Evolutionary conservation across 163 green algal species (phyloP).

Genomic region (Dunaliella salina): DNA sequence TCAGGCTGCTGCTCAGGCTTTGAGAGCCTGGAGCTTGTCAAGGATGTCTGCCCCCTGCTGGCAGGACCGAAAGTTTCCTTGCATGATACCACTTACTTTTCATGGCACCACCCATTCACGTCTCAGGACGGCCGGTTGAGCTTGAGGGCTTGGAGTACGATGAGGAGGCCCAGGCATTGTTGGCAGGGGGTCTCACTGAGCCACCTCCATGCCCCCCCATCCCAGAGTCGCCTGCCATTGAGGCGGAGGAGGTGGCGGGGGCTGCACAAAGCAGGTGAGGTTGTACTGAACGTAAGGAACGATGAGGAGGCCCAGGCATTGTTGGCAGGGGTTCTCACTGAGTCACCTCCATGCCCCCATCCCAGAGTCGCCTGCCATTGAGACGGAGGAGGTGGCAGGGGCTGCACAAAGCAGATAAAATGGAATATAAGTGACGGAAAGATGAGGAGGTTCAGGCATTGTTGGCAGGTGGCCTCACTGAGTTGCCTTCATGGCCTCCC

Average conservation of each 20-base stretch:
- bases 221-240: background rate
- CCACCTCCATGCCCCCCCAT: background rate
- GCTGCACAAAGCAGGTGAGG: background rate
- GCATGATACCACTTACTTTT: no score
- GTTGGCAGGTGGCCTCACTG: background rate
- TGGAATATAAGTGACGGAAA: background rate
- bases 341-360: background rate
- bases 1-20: no score
- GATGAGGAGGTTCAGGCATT: constrained; percentile 31
- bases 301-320: constrained; percentile 31
- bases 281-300: background rate
- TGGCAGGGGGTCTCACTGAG: background rate
- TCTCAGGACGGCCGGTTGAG: constrained; percentile 11
- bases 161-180: constrained; percentile 26
- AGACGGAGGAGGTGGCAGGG: background rate
- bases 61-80: no score
- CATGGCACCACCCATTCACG: no score
- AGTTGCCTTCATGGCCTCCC: background rate
- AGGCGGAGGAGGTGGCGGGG: background rate
- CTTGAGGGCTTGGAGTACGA: constrained; percentile 39
- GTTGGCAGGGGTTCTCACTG: background rate
- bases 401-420: background rate
- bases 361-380: background rate
- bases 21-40: no score
- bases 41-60: no score